Evolutionary conservation across 345 rosid genomes (phyloP).

Genomic region (Mercurialis annua): DNA sequence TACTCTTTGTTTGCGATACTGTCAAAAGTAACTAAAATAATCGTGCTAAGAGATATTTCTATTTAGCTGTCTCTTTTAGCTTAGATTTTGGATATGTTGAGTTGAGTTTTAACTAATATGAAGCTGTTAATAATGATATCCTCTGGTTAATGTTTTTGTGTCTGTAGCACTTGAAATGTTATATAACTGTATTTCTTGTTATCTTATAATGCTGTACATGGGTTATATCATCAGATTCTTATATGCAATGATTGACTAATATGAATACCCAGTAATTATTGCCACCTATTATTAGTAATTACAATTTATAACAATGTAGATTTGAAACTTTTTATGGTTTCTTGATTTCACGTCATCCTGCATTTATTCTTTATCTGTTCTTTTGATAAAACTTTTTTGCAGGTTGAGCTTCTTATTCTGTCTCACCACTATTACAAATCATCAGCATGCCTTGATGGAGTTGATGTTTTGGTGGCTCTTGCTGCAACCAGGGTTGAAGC

Average conservation of each 20-base stretch:
- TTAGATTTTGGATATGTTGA: background rate
- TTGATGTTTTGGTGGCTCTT: slow-evolving; percentile 96
- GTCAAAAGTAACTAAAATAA: too few species aligned
- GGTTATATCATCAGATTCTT: background rate
- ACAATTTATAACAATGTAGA: background rate
- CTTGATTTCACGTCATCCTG: background rate
- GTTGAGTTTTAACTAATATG: background rate
- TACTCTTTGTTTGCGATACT: too few species aligned
- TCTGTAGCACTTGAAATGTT: too few species aligned
- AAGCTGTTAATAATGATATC: background rate
- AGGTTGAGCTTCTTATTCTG: slow-evolving; percentile 97
- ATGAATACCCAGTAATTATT: background rate
- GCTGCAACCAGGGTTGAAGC: slow-evolving; percentile 97
- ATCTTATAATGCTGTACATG: background rate
- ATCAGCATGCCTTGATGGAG: slow-evolving; percentile 98
- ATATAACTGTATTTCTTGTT: background rate
- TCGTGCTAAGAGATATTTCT: background rate
- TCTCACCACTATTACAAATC: slow-evolving; percentile 98
- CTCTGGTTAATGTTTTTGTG: background rate
- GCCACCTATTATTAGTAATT: background rate
- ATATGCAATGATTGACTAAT: background rate
- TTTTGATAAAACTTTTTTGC: slow-evolving; percentile 21
- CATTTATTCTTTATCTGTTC: background rate
- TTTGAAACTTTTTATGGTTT: background rate
- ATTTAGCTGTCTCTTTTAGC: background rate